Conservation (phyloP, 2,329 filamentous ascomycete species). For the Aspergillus fructus region DNA sequence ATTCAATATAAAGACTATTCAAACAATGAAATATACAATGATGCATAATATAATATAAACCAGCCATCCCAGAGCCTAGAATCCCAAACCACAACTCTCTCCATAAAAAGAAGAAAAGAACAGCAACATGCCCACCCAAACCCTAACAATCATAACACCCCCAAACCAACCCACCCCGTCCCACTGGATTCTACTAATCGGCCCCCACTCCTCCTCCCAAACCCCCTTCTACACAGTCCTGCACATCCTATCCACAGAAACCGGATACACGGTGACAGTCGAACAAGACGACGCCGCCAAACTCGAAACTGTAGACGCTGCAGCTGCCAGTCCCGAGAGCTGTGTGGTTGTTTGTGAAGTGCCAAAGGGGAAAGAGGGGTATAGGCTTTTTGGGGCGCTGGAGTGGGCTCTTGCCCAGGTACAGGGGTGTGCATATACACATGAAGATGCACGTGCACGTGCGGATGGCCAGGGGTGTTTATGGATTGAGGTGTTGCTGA, state of each 20-base stretch:
- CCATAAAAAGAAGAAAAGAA: too few species aligned
- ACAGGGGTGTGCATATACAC: too few species aligned
- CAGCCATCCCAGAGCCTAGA: too few species aligned
- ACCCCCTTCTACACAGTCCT: neutral
- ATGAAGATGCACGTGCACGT: neutral
- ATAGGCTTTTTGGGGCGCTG: neutral
- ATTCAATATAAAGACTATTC: neutral
- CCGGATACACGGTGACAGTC: neutral
- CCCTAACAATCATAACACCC: neutral
- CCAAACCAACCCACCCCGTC: neutral
- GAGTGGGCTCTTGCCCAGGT: neutral
- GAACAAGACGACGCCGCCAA: neutral
- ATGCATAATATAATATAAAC: too few species aligned
- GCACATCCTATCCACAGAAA: neutral
- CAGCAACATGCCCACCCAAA: neutral
- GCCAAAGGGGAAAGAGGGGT: neutral
- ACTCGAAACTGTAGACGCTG: neutral
- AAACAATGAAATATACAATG: neutral
- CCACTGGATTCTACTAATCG: neutral
- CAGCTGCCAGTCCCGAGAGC: fast-evolving
- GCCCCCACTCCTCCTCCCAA: neutral
- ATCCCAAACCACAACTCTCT: too few species aligned
- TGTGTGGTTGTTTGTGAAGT: neutral
- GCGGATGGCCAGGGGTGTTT: neutral
- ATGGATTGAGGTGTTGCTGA: neutral